A percentile compares a stretch with the other conserved stretches of the same genome.
Evolutionary conservation across 2,329 filamentous ascomycete species (phyloP).

Genomic region (Fonsecaea nubica): DNA sequence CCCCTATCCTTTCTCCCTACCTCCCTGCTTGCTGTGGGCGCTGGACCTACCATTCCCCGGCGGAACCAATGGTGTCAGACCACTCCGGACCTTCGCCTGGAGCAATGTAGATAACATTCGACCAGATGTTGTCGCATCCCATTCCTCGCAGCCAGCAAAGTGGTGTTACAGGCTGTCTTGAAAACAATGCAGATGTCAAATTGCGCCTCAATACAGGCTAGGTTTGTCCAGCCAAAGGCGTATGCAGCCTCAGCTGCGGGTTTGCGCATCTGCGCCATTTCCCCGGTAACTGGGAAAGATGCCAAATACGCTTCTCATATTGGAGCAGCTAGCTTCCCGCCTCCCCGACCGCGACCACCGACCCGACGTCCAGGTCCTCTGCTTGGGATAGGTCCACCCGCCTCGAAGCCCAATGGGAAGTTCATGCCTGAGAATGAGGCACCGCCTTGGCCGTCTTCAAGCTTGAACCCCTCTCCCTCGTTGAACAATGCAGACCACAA

Average conservation of each 20-base stretch:
- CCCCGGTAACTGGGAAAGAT: neutral
- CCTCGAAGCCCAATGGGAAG: constrained; percentile 28
- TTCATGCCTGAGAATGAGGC: constrained; percentile 23
- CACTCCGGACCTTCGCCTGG: constrained; percentile 9
- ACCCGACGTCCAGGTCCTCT: constrained; percentile 28
- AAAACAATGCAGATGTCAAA: constrained; percentile 6
- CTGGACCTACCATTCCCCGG: neutral
- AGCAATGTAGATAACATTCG: neutral
- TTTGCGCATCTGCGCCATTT: constrained; percentile 2
- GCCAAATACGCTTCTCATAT: constrained; percentile 9
- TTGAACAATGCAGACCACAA: constrained; percentile 76
- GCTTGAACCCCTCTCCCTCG: constrained; percentile 72
- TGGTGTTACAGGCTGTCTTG: neutral
- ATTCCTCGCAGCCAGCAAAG: neutral
- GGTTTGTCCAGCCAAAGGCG: neutral
- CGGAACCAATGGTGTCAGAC: neutral
- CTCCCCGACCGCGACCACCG: constrained; percentile 25
- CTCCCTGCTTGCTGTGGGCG: neutral
- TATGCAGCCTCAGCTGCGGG: neutral
- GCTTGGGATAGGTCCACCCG: constrained; percentile 30
- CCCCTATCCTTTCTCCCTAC: neutral
- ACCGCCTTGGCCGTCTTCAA: constrained; percentile 49
- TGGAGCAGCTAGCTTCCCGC: constrained; percentile 27
- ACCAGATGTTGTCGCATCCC: neutral
- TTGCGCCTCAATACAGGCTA: constrained; percentile 6